These are phyloP conservation scores for Rubia balearica DNA, from an alignment of 305 asterid species.

Conservation along the genomic window DNA sequence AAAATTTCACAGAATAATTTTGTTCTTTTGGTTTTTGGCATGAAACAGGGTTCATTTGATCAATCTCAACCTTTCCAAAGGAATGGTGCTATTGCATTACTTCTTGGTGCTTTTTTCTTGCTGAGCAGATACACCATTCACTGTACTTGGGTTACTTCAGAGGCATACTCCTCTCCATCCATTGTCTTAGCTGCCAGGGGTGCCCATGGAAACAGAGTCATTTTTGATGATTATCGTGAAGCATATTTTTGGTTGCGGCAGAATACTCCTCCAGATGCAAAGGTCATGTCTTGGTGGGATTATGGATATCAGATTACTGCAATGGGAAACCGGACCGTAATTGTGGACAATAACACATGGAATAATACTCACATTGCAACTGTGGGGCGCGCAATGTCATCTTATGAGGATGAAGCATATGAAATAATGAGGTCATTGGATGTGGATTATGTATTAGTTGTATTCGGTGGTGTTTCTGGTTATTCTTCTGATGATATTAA, in stretches of 20 bases:
- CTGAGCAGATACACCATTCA: conserved; percentile 91
- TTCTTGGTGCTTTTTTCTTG: conserved; percentile 81
- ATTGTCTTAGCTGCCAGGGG: conserved; percentile 99
- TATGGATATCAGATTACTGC: conserved; percentile 28
- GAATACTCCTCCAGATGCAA: conserved; percentile 35
- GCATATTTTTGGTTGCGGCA: conserved; percentile 97
- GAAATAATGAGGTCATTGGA: conserved; percentile 95
- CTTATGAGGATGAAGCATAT: conserved; percentile 93
- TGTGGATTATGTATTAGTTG: conserved; percentile 90
- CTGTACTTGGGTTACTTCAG: conserved; percentile 99
- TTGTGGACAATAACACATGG: conserved; percentile 99
- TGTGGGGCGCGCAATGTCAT: conserved; percentile 99
- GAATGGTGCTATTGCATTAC: conserved; percentile 87
- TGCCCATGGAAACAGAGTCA: conserved; percentile 86
- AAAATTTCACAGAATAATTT: background rate
- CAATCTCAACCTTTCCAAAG: conserved; percentile 73
- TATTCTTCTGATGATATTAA: conserved; percentile 96
- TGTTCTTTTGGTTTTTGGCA: background rate
- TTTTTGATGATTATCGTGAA: conserved; percentile 95
- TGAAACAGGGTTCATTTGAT: conserved; percentile 70
- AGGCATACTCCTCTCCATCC: conserved; percentile 98
- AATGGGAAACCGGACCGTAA: conserved; percentile 56
- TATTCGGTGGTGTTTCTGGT: conserved; percentile 97
- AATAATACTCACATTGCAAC: conserved; percentile 98
- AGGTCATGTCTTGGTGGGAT: conserved; percentile 30